Percentiles rank a stretch among this genome's conserved stretches.
These are phyloP conservation scores for Penicillium soppii DNA, from an alignment of 495 filamentous ascomycete genomes.

Conservation along the genomic window DNA sequence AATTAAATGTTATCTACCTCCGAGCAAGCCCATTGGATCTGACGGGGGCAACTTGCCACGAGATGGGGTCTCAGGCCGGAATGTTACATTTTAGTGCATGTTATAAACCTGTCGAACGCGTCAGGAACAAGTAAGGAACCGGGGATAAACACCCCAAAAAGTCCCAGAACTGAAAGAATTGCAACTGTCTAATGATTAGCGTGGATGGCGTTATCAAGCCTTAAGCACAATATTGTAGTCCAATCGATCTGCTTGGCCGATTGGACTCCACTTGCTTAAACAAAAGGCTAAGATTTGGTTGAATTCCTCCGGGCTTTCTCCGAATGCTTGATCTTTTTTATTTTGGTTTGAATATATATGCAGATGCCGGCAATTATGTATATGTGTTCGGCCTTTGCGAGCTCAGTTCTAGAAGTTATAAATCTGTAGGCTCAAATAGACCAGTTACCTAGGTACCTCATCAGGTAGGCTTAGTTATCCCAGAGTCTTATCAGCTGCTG, in stretches of 20 bases:
- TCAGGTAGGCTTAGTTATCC: too few relatives aligned
- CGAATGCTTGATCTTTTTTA: not conserved
- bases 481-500: too few relatives aligned
- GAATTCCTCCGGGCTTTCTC: not conserved
- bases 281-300: not conserved
- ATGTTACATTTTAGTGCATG: not conserved
- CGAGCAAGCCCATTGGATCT: not conserved
- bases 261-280: not conserved
- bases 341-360: too few relatives aligned
- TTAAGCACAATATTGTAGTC: too few relatives aligned
- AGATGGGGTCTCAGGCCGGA: too few relatives aligned
- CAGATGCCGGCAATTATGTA: too few relatives aligned
- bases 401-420: too few relatives aligned
- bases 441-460: too few relatives aligned
- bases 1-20: not conserved
- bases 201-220: slow-evolving; percentile 24
- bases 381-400: too few relatives aligned
- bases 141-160: not conserved
- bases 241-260: too few relatives aligned
- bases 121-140: not conserved
- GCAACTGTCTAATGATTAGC: slow-evolving; percentile 8
- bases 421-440: too few relatives aligned
- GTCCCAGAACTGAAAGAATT: slow-evolving; percentile 2
- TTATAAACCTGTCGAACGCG: not conserved
- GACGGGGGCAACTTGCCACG: too few relatives aligned